phyloP scores from a whole-genome alignment of 2,329 filamentous ascomycete genomes.

The Lasiodiplodia hormozganensis region DNA sequence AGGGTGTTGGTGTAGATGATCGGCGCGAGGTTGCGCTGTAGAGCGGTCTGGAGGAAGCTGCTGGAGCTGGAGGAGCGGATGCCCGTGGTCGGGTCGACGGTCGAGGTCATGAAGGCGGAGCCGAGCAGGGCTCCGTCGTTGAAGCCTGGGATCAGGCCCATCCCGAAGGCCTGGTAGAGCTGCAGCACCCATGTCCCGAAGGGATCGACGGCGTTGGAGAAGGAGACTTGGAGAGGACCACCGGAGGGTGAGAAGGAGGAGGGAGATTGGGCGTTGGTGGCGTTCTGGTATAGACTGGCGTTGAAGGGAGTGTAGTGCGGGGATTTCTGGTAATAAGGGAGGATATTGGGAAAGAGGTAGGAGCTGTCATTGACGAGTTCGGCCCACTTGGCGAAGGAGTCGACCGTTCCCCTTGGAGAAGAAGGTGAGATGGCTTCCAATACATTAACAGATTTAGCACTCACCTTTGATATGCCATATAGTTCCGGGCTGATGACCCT shows the following conservation, averaged over 20 bases:
- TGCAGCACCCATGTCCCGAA: constrained; percentile 13
- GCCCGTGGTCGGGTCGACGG: constrained; percentile 38
- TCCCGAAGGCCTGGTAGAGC: constrained; percentile 23
- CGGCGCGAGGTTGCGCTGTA: constrained; percentile 24
- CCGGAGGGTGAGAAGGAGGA: constrained; percentile 32
- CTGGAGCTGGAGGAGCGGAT: constrained; percentile 33
- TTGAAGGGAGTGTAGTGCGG: constrained; percentile 32
- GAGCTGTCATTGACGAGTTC: constrained; percentile 34
- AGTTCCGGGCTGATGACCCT: constrained; percentile 7
- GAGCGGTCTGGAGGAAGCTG: constrained; percentile 35
- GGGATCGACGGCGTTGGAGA: constrained; percentile 11
- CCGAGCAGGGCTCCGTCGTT: constrained; percentile 22
- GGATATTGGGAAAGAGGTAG: constrained; percentile 32
- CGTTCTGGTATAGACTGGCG: constrained; percentile 22
- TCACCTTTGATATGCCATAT: constrained; percentile 27
- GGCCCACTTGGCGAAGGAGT: constrained; percentile 33
- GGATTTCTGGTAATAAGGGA: constrained; percentile 34
- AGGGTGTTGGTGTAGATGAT: constrained; percentile 37
- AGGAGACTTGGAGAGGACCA: constrained; percentile 29
- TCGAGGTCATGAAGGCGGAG: constrained; percentile 29
- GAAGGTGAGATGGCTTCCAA: too few relatives aligned
- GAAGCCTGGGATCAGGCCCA: constrained; percentile 4
- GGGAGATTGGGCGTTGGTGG: constrained; percentile 18
- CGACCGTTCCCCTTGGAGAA: constrained; percentile 23
- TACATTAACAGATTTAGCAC: neutral